A percentile compares a stretch with the other conserved stretches of the same genome.
These are phyloP conservation scores for Pleomassaria siparia DNA, from an alignment of 2,329 filamentous ascomycete species.

Conservation along the genomic window DNA sequence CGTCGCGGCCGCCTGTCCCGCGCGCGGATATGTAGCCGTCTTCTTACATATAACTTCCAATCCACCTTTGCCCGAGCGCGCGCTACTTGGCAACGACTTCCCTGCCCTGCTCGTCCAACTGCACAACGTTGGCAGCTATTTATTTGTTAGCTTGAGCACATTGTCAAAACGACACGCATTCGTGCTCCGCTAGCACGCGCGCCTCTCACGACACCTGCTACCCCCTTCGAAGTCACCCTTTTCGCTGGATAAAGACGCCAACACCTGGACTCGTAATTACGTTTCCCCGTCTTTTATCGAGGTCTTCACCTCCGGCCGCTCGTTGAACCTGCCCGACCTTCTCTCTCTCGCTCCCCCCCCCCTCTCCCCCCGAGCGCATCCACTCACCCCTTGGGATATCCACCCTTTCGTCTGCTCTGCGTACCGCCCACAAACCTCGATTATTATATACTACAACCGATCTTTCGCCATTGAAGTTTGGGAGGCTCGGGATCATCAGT, in stretches of 20 bases:
- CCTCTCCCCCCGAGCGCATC: conserved; percentile 16
- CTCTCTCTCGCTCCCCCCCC: too few relatives aligned
- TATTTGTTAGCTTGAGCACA: conserved; percentile 1
- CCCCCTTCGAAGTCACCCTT: not conserved
- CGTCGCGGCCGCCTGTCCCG: not conserved
- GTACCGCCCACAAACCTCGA: not conserved
- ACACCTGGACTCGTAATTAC: not conserved
- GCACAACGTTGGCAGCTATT: not conserved
- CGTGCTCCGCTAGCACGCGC: not conserved
- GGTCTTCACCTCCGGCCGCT: conserved; percentile 18
- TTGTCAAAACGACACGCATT: not conserved
- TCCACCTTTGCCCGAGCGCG: not conserved
- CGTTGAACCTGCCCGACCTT: conserved; percentile 24
- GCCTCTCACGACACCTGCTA: conserved; percentile 1
- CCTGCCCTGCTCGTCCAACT: not conserved
- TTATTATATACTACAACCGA: not conserved
- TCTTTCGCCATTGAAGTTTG: conserved; percentile 14
- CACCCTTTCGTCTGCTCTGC: conserved; percentile 5
- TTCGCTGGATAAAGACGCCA: not conserved
- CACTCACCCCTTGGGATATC: not conserved
- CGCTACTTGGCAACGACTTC: conserved; percentile 1
- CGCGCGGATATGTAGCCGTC: not conserved
- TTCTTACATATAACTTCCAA: not conserved
- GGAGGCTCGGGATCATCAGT: conserved; percentile 16
- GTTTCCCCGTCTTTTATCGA: conserved; percentile 6